A percentile compares a stretch with the other conserved stretches of the same genome.
Evolutionary conservation across 495 filamentous ascomycete genomes (phyloP).

Genomic region (Hyaloscypha hepaticicola): DNA sequence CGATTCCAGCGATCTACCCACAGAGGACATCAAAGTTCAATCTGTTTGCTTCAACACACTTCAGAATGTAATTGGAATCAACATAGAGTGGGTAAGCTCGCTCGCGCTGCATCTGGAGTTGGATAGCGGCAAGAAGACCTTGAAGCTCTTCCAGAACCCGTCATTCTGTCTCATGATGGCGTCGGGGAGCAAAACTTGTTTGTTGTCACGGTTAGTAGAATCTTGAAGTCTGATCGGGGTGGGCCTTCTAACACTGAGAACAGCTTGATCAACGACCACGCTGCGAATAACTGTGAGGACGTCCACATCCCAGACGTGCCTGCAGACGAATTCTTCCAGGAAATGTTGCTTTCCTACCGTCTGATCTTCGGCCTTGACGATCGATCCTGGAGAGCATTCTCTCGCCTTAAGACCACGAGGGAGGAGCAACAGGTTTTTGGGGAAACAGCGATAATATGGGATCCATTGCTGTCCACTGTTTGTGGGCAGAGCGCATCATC

Average conservation of each 20-base stretch:
- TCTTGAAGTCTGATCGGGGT: neutral
- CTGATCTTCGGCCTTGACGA: conserved; percentile 13
- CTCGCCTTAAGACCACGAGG: neutral
- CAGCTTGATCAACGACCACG: conserved; percentile 11
- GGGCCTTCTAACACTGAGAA: neutral
- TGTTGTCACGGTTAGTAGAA: conserved; percentile 11
- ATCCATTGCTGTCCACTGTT: conserved; percentile 3
- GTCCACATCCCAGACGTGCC: neutral
- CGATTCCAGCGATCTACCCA: too few species aligned
- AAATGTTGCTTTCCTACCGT: conserved; percentile 12
- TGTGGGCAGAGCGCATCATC: neutral
- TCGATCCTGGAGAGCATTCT: conserved; percentile 14
- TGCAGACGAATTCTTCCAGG: conserved; percentile 6
- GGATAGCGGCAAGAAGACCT: conserved; percentile 12
- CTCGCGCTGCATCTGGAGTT: conserved; percentile 8
- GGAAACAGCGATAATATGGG: neutral
- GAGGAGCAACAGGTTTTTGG: neutral
- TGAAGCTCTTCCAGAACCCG: conserved; percentile 16
- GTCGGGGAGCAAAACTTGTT: neutral
- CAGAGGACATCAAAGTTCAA: neutral
- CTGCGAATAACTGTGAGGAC: conserved; percentile 3
- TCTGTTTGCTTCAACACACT: conserved; percentile 5
- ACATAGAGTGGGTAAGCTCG: conserved; percentile 13
- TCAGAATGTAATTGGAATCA: neutral
- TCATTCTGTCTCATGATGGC: conserved; percentile 14